Evolutionary conservation across 2,329 filamentous ascomycete genomes (phyloP), one percentile per base, ranked within the genome.

Genomic region (Trichoderma gracile): DNA sequence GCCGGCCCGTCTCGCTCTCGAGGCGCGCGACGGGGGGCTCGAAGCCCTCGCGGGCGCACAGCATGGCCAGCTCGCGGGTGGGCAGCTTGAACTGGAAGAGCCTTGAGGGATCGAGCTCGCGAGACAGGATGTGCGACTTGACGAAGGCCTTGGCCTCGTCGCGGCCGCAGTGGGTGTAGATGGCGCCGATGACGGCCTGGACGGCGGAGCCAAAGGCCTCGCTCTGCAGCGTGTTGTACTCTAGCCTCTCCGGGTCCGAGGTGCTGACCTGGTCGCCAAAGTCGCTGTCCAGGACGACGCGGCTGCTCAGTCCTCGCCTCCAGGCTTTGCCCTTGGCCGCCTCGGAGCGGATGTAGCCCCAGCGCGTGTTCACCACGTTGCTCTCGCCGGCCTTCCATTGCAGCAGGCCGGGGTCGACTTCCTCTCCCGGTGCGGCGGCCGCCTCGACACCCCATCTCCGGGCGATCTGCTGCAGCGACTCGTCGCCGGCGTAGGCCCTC

Each of bases 1-100:
- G 77, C 65, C 95, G 87, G 75, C 95, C 95, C 3, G 95, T 98
- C 81, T 99, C 95, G 71, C 89, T 92, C 71, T 97, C 84, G 61
- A 99, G 85, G 64, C 93, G 87, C 17, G 95, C 95, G 27, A 97
- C 85, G 0, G 95, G 95, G 9, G 86, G 77, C 70, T 96, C 91
- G 77, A 98, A 98, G 68, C 90, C 89, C 80, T 99, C 95, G 66
- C 95, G 84, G 6, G 88, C 88, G 79, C 95, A 99, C 49, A 99
- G 82, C 70, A 89, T 84, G 66, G 86, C 86, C 45, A 99, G 83
- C 78, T 99, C 95, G 68, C 90, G 87, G 30, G 92, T 92, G 0
- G 95, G 94, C 65, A 90, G 84, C 68, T 86, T 84, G 82, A 99
- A 98, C 68, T 87, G 81, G 80, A 99, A 99, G 66, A 99, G 82